Evolutionary conservation across 1,139 yeast species (phyloP), one percentile per base, ranked within the genome.

Genomic region (Nakaseomyces sp.): DNA sequence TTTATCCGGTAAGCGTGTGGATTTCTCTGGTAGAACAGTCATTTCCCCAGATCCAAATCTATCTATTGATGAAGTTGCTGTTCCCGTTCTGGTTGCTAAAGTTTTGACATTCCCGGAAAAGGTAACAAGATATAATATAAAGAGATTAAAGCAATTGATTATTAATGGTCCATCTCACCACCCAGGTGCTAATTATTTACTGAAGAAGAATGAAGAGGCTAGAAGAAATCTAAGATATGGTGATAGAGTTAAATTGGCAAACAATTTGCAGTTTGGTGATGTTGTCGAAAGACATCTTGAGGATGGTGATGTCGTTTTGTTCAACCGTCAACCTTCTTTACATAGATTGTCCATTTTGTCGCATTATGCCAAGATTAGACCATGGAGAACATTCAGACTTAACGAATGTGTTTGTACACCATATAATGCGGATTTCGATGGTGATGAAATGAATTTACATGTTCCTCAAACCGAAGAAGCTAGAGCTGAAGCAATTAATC

Each of bases 351-450:
- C 97, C 3, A 93, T 93, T 66, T 70, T 93, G 53, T 84, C 96
- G 1, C 99, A 93, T 70, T 88, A 82, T 64, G 99, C 96, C 40
- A 89, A 87, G 60, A 81, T 93, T 56, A 76, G 96, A 56, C 98
- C 98, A 1, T 93, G 98, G 98, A 76, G 98, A 70, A 93, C 99
- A 1, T 86, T 93, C 69, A 74, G 99, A 54, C 74, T 93, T 56
- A 93, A 93, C 61, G 99, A 93, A 66, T 93, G 99, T 82, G 98
- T 91, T 13, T 93, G 99, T 71, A 91, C 98, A 0, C 98, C 98
- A 1, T 93, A 91, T 68, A 93, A 93, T 65, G 99, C 99, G 36
- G 99, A 93, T 76, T 93, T 93, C 61, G 99, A 93, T 66, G 99
- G 99, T 65, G 99, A 93, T 67, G 99, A 93, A 67, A 93, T 93